These are phyloP conservation scores for Teratosphaeriaceae sp. DNA, from an alignment of 2,329 filamentous ascomycete genomes.

Conservation along the genomic window DNA sequence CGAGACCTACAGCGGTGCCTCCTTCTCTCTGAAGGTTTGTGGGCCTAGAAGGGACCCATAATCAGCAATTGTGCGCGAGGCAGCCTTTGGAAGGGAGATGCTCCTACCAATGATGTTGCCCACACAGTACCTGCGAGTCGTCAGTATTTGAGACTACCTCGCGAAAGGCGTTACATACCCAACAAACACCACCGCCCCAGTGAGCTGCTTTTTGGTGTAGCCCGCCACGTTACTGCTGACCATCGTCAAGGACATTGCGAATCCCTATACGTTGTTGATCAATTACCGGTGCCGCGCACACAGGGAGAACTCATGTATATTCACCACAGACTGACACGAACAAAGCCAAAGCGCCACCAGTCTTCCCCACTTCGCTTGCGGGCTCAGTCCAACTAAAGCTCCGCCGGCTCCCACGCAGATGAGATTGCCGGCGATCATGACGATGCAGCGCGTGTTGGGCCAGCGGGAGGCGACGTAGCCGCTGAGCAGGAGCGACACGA, in stretches of 20 bases:
- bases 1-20: slow-evolving; percentile 34
- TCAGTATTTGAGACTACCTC: no score
- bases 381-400: slow-evolving; percentile 46
- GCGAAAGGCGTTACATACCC: no score
- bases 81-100: no score
- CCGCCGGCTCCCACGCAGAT: slow-evolving; percentile 50
- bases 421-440: slow-evolving; percentile 50
- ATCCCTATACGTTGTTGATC: no score
- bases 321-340: slow-evolving; percentile 44
- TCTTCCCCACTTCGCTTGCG: slow-evolving; percentile 49
- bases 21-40: slow-evolving; percentile 46
- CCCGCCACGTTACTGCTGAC: slow-evolving; percentile 48
- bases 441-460: slow-evolving; percentile 46
- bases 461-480: slow-evolving; percentile 48
- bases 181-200: slow-evolving; percentile 43
- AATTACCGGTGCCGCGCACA: no score
- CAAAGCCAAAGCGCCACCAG: slow-evolving; percentile 53
- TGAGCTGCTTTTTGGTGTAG: slow-evolving; percentile 51
- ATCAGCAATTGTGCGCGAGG: no score
- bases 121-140: no score
- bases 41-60: no score
- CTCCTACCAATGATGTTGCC: slow-evolving; percentile 44
- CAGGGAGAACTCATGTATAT: not conserved
- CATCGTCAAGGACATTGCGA: slow-evolving; percentile 49
- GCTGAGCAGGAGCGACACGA: slow-evolving; percentile 46